Evolutionary conservation across 768 basidiomycete genomes (phyloP).

Genomic region (Crucibulum laeve): DNA sequence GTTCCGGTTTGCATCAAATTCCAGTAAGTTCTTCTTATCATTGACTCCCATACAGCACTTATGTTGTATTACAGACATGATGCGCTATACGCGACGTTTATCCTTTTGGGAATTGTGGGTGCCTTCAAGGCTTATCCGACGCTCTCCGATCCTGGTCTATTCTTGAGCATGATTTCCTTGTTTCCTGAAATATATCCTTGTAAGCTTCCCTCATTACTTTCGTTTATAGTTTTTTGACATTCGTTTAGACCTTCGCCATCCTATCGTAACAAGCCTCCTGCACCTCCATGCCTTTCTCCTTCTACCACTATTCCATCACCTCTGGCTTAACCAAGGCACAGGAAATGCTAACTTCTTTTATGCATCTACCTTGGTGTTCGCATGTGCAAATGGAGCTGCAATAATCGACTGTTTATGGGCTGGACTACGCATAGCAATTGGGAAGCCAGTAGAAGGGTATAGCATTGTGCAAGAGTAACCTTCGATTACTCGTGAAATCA

Average conservation of each 20-base stretch:
- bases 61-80: slow-evolving; percentile 56
- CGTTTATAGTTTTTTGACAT: slow-evolving; percentile 2
- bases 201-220: slow-evolving; percentile 34
- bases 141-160: slow-evolving; percentile 84
- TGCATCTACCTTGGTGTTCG: slow-evolving; percentile 91
- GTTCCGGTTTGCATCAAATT: slow-evolving; percentile 86
- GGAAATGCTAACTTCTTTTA: slow-evolving; percentile 99
- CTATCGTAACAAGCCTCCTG: slow-evolving; percentile 77
- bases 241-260: slow-evolving; percentile 71
- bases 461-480: slow-evolving; percentile 57
- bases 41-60: not conserved
- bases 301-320: slow-evolving; percentile 84
- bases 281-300: slow-evolving; percentile 83
- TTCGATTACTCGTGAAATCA: not conserved
- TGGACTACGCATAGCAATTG: slow-evolving; percentile 72
- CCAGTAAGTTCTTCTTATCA: slow-evolving; percentile 43
- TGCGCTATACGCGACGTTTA: slow-evolving; percentile 71
- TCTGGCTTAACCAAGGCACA: slow-evolving; percentile 89
- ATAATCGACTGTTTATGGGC: slow-evolving; percentile 81
- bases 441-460: slow-evolving; percentile 46
- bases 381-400: slow-evolving; percentile 80
- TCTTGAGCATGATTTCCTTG: slow-evolving; percentile 72
- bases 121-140: slow-evolving; percentile 92
- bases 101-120: slow-evolving; percentile 72
- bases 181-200: slow-evolving; percentile 85